phyloP scores from a whole-genome alignment of 2,329 filamentous ascomycete species.

The Ascochyta koolunga region DNA sequence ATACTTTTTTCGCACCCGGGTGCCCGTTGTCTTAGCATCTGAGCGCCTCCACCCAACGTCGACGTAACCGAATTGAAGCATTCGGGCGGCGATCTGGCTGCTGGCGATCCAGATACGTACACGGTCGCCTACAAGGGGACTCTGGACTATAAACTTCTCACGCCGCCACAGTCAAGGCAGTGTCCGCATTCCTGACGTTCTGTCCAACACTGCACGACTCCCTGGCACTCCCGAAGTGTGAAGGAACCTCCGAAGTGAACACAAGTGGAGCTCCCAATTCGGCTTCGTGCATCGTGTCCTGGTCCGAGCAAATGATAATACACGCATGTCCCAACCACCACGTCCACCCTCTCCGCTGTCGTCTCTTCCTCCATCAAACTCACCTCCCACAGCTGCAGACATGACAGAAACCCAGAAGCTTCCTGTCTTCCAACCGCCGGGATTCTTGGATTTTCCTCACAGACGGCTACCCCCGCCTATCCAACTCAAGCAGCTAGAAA shows the following conservation, averaged over 20 bases:
- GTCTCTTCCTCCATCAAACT: conserved; percentile 50
- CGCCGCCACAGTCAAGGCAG: conserved; percentile 48
- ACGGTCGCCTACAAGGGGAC: conserved; percentile 39
- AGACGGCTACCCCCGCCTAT: conserved; percentile 50
- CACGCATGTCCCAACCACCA: conserved; percentile 53
- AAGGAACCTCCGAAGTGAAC: conserved; percentile 44
- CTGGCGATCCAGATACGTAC: conserved; percentile 49
- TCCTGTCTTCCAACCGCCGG: conserved; percentile 49
- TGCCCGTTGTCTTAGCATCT: conserved; percentile 41
- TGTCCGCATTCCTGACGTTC: conserved; percentile 48
- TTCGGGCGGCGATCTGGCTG: conserved; percentile 45
- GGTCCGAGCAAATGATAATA: conserved; percentile 50
- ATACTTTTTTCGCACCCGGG: conserved; percentile 37
- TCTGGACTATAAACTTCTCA: conserved; percentile 46
- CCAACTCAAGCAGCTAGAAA: conserved; percentile 48
- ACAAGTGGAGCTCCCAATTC: conserved; percentile 47
- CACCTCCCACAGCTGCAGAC: conserved; percentile 41
- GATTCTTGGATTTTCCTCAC: conserved; percentile 49
- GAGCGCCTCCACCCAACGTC: conserved; percentile 46
- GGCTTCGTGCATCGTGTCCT: conserved; percentile 50
- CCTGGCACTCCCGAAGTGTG: conserved; percentile 44
- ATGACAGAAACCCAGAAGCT: conserved; percentile 56
- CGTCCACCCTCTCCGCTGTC: conserved; percentile 48
- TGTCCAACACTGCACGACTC: conserved; percentile 47
- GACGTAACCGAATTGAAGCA: conserved; percentile 43